phyloP scores from a whole-genome alignment of 768 basidiomycete genomes.

The Suillus placidus region DNA sequence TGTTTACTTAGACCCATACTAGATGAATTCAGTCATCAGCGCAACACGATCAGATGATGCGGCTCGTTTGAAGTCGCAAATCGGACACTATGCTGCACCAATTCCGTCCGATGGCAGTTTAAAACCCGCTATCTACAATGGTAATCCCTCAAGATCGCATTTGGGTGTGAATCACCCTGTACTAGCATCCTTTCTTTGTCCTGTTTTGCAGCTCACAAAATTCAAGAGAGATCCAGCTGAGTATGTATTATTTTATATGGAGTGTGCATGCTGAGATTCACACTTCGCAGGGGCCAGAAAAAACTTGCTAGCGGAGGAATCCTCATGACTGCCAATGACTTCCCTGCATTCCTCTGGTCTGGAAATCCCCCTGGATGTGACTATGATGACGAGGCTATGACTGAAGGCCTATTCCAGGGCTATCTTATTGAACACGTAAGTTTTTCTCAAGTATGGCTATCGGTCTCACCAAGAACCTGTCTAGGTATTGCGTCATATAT shows the following conservation, averaged over 20 bases:
- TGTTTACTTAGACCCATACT: too few species aligned
- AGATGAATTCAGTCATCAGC: slow-evolving; percentile 9
- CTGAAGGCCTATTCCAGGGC: neutral
- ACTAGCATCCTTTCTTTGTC: slow-evolving; percentile 4
- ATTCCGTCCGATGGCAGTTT: neutral
- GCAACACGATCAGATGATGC: neutral
- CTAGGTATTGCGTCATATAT: slow-evolving; percentile 13
- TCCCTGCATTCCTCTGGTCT: slow-evolving; percentile 11
- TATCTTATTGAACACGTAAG: slow-evolving; percentile 6
- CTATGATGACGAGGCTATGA: neutral
- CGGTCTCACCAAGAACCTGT: neutral
- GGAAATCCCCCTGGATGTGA: slow-evolving; percentile 10
- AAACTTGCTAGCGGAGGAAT: slow-evolving; percentile 2
- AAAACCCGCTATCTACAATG: slow-evolving; percentile 1
- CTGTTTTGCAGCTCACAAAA: neutral
- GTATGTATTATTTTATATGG: neutral
- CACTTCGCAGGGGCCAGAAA: neutral
- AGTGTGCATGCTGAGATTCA: neutral
- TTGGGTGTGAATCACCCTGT: slow-evolving; percentile 9
- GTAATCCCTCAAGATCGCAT: neutral
- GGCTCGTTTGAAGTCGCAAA: neutral
- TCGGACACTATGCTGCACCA: neutral
- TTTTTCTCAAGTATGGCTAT: neutral
- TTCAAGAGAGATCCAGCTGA: slow-evolving; percentile 3
- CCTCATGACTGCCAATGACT: neutral